Evolutionary conservation across 805 yeast species (phyloP).

Genomic region (Starmerella stigmatis): DNA sequence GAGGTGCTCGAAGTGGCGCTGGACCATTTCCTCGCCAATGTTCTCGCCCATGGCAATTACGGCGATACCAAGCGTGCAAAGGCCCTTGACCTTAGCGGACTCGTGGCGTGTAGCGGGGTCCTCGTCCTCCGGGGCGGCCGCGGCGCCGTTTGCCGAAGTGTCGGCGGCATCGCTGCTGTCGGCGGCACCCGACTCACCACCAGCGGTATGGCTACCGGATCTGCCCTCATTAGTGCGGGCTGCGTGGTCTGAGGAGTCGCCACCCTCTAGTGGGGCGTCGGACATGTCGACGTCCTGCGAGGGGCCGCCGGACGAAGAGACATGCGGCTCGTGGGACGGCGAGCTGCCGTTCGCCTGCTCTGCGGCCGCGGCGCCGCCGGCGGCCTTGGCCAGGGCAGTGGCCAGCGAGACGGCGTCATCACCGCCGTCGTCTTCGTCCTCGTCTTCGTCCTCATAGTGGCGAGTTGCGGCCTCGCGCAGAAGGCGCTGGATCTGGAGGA

Average conservation of each 20-base stretch:
- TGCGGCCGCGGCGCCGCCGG: background rate
- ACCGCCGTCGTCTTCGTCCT: slow-evolving; percentile 49
- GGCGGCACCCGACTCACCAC: slow-evolving; percentile 4
- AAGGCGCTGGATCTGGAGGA: slow-evolving; percentile 81
- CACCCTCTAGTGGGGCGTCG: slow-evolving; percentile 12
- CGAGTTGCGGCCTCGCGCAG: slow-evolving; percentile 71
- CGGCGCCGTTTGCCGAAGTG: slow-evolving; percentile 21
- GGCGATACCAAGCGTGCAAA: slow-evolving; percentile 90
- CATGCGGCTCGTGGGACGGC: too few relatives aligned
- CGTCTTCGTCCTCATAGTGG: slow-evolving; percentile 49
- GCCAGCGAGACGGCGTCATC: slow-evolving; percentile 9
- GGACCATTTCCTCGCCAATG: slow-evolving; percentile 92
- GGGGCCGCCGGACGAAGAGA: too few relatives aligned
- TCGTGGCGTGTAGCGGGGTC: slow-evolving; percentile 27
- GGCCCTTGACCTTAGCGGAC: slow-evolving; percentile 55
- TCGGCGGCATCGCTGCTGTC: slow-evolving; percentile 21
- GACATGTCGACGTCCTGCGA: slow-evolving; percentile 24
- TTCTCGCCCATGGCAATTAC: slow-evolving; percentile 95
- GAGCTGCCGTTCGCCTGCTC: too few relatives aligned
- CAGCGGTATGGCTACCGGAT: too few relatives aligned
- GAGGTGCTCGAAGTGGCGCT: slow-evolving; percentile 92
- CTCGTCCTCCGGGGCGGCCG: slow-evolving; percentile 28
- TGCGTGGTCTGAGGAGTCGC: too few relatives aligned
- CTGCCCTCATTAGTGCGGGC: too few relatives aligned
- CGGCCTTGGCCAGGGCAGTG: slow-evolving; percentile 12